A percentile compares a stretch with the other conserved stretches of the same genome.
Evolutionary conservation across 2,329 filamentous ascomycete genomes (phyloP).

Genomic region (Penicillium digitatum): DNA sequence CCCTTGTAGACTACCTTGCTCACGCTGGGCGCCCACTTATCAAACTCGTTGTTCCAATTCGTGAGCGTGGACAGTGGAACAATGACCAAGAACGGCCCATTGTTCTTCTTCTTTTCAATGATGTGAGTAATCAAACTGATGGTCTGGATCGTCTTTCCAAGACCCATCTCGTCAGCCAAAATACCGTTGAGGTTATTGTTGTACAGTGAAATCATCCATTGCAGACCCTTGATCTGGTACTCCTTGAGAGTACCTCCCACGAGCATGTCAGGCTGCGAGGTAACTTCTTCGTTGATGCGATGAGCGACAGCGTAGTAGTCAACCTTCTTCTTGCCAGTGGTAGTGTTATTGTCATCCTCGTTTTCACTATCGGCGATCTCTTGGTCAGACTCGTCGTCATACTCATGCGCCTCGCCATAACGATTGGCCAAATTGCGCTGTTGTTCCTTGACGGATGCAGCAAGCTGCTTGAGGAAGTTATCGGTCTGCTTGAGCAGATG

Average conservation of each 20-base stretch:
- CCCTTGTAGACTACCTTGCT: constrained; percentile 93
- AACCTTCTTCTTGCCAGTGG: constrained; percentile 65
- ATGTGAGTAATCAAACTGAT: constrained; percentile 97
- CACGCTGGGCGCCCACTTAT: constrained; percentile 94
- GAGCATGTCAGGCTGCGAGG: constrained; percentile 74
- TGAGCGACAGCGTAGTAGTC: constrained; percentile 99
- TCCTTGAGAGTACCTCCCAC: constrained; percentile 93
- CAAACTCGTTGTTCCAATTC: constrained; percentile 98
- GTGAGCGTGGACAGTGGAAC: constrained; percentile 95
- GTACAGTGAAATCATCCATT: constrained; percentile 99
- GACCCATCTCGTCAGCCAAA: constrained; percentile 97
- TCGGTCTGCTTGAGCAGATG: constrained; percentile 96
- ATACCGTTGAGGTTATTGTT: constrained; percentile 99
- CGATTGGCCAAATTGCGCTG: constrained; percentile 77
- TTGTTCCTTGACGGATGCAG: constrained; percentile 88
- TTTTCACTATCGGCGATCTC: constrained; percentile 66
- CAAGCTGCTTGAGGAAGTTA: constrained; percentile 92
- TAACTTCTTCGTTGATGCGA: constrained; percentile 89
- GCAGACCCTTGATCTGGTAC: constrained; percentile 95
- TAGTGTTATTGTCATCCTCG: constrained; percentile 54
- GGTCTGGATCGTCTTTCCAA: constrained; percentile 98
- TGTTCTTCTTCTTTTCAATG: constrained; percentile 90
- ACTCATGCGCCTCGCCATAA: constrained; percentile 63
- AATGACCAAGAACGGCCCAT: constrained; percentile 91
- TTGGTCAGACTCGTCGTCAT: constrained; percentile 59